A percentile compares a stretch with the other conserved stretches of the same genome.
These are phyloP conservation scores for Primulina tabacum DNA, from an alignment of 257 asterid species.

Conservation along the genomic window DNA sequence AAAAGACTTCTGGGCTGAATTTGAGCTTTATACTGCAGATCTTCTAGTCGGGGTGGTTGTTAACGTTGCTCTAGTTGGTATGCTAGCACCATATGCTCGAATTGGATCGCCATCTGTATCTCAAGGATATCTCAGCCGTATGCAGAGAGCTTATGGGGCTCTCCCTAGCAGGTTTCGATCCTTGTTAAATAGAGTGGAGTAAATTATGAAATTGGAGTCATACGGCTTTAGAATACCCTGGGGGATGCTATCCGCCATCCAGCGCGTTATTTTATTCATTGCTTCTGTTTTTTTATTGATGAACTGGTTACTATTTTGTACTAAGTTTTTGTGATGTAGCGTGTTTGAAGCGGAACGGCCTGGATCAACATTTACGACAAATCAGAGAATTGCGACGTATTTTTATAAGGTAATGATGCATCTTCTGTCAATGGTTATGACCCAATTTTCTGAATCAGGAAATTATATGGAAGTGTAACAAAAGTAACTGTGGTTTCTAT, in stretches of 20 bases:
- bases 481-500: neutral
- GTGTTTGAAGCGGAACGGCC: conserved; percentile 96
- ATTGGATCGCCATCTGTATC: conserved; percentile 64
- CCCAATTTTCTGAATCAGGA: conserved; percentile 3
- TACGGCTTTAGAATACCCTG: no score
- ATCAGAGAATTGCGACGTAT: conserved; percentile 84
- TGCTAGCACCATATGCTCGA: conserved; percentile 96
- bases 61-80: conserved; percentile 91
- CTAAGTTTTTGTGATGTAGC: conserved; percentile 36
- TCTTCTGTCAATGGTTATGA: neutral
- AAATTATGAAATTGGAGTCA: neutral
- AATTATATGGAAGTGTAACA: neutral
- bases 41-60: conserved; percentile 93
- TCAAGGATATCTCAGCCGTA: conserved; percentile 61
- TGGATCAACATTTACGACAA: conserved; percentile 65
- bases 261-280: neutral
- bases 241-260: neutral
- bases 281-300: neutral
- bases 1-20: conserved; percentile 95
- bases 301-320: conserved; percentile 9
- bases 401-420: conserved; percentile 65
- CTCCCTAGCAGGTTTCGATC: conserved; percentile 90
- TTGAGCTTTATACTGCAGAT: conserved; percentile 88
- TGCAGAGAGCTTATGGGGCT: conserved; percentile 73
- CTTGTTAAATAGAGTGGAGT: neutral